Evolutionary conservation across 179 eudicot genomes (phyloP).

Genomic region (Silene noctiflora): DNA sequence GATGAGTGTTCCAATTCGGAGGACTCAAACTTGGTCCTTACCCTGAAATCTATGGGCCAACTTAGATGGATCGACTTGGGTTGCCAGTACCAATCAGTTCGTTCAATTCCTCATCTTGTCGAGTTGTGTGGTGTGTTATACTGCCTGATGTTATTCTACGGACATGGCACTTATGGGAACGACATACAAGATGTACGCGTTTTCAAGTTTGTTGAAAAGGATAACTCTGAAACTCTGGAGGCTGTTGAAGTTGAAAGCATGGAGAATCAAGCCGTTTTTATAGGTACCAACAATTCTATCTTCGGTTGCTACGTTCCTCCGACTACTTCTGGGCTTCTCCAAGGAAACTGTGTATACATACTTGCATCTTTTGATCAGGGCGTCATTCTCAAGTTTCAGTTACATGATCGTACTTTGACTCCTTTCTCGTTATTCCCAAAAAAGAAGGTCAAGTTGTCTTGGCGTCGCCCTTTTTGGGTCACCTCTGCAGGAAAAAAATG

Average conservation of each 20-base stretch:
- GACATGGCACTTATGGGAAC: background rate
- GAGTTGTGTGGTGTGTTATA: background rate
- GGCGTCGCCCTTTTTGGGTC: background rate
- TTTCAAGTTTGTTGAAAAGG: background rate
- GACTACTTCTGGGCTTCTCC: background rate
- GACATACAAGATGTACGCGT: background rate
- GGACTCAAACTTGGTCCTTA: background rate
- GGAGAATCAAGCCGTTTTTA: background rate
- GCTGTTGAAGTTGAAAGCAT: background rate
- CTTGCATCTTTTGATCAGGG: background rate
- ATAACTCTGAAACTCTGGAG: background rate
- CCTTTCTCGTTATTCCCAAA: background rate
- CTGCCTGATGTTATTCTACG: background rate
- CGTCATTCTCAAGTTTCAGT: background rate
- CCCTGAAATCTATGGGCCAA: background rate
- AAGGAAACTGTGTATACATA: constrained; percentile 8
- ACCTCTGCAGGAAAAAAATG: background rate
- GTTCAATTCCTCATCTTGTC: background rate
- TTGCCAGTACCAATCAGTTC: background rate
- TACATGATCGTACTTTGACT: background rate
- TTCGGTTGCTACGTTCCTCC: background rate
- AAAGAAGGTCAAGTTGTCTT: background rate
- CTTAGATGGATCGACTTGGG: background rate
- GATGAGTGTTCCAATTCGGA: background rate
- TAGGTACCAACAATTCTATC: too few relatives aligned